A percentile compares a stretch with the other conserved stretches of the same genome.
Conservation (phyloP, 768 basidiomycete species). For the Tremella fuciformis region DNA sequence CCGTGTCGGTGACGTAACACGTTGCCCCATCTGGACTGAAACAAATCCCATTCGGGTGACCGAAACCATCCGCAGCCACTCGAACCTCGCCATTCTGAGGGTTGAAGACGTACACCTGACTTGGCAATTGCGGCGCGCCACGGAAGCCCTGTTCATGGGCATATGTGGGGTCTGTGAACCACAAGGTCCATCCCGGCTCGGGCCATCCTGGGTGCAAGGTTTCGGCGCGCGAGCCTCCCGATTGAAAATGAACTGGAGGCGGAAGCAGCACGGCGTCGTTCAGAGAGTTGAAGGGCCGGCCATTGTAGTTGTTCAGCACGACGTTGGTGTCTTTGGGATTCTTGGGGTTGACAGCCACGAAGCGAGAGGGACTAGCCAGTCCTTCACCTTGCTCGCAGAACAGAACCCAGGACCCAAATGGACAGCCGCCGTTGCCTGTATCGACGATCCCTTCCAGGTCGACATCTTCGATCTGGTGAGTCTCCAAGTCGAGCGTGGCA, state of each 20-base stretch:
- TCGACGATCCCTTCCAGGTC: not conserved
- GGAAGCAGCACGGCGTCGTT: slow-evolving; percentile 32
- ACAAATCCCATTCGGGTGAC: slow-evolving; percentile 33
- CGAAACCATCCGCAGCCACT: slow-evolving; percentile 27
- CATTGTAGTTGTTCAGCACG: slow-evolving; percentile 30
- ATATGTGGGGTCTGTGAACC: slow-evolving; percentile 34
- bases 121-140: slow-evolving; percentile 17
- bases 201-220: not conserved
- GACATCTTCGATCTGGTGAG: not conserved
- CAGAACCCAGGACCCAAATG: slow-evolving; percentile 14
- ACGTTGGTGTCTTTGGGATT: slow-evolving; percentile 3
- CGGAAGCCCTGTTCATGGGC: slow-evolving; percentile 26
- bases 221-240: not conserved
- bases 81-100: slow-evolving; percentile 16
- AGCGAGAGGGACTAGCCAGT: slow-evolving; percentile 8
- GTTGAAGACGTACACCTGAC: slow-evolving; percentile 24
- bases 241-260: slow-evolving; percentile 3
- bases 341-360: slow-evolving; percentile 20
- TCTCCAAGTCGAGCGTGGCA: not conserved
- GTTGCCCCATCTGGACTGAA: slow-evolving; percentile 19
- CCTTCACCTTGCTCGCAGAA: slow-evolving; percentile 30
- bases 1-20: slow-evolving; percentile 35
- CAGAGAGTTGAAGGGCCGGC: slow-evolving; percentile 30
- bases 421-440: slow-evolving; percentile 23
- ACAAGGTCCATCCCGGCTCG: slow-evolving; percentile 10